Conservation (phyloP, 768 basidiomycete genomes). For the Russula lepida region DNA sequence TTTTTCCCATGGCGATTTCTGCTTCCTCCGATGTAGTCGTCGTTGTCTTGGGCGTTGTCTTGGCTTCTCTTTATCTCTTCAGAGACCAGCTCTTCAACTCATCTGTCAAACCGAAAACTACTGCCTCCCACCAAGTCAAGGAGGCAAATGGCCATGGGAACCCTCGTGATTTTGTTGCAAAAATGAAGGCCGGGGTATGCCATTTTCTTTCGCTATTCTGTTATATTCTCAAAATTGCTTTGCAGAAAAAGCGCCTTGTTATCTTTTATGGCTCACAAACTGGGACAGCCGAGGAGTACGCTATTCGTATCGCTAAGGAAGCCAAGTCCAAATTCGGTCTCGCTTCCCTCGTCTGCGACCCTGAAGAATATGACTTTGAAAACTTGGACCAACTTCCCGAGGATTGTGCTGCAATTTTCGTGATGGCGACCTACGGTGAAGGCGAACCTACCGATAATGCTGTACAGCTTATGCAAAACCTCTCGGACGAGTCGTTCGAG, state of each 20-base stretch:
- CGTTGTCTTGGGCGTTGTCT: slow-evolving; percentile 62
- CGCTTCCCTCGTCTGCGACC: slow-evolving; percentile 93
- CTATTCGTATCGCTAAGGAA: slow-evolving; percentile 95
- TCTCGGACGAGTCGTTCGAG: slow-evolving; percentile 79
- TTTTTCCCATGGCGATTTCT: slow-evolving; percentile 42
- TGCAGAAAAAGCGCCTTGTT: slow-evolving; percentile 89
- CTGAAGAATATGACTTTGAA: slow-evolving; percentile 98
- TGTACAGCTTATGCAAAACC: slow-evolving; percentile 86
- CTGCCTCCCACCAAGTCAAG: slow-evolving; percentile 35
- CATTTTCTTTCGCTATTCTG: neutral
- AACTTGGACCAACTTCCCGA: slow-evolving; percentile 87
- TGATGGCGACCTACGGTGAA: slow-evolving; percentile 97
- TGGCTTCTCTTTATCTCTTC: slow-evolving; percentile 77
- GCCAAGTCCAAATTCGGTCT: slow-evolving; percentile 94
- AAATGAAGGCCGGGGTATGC: slow-evolving; percentile 90
- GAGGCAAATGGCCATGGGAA: slow-evolving; percentile 61
- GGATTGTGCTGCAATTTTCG: slow-evolving; percentile 85
- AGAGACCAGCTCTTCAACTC: slow-evolving; percentile 69
- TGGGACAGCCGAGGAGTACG: slow-evolving; percentile 97
- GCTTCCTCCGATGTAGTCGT: slow-evolving; percentile 67
- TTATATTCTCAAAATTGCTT: slow-evolving; percentile 1
- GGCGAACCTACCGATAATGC: slow-evolving; percentile 99
- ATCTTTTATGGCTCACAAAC: slow-evolving; percentile 99
- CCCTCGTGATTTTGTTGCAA: slow-evolving; percentile 88
- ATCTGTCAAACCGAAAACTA: slow-evolving; percentile 47